A percentile compares a stretch with the other conserved stretches of the same genome.
Conservation (phyloP, 129 eudicot species). For the Escallonia rubra region DNA sequence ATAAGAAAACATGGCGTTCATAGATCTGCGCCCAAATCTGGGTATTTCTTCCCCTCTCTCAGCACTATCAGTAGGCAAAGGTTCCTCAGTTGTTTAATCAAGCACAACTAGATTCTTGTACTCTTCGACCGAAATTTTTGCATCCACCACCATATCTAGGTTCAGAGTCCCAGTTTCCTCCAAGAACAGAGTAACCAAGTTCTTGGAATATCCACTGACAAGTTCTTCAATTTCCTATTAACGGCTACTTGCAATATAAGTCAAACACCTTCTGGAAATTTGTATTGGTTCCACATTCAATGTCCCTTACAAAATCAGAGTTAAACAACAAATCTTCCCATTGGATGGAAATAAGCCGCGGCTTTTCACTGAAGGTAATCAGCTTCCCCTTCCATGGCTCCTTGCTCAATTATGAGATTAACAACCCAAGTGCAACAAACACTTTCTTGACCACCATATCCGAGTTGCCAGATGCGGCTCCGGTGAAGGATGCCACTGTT, state of each 20-base stretch:
- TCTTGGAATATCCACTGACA: constrained; percentile 31
- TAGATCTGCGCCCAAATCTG: no score
- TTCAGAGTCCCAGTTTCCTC: constrained; percentile 19
- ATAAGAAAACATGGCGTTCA: no score
- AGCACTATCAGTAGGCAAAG: no score
- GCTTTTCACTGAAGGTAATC: constrained; percentile 17
- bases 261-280: constrained; percentile 27
- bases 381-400: constrained; percentile 34
- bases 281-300: constrained; percentile 24
- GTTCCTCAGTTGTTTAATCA: no score
- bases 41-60: no score
- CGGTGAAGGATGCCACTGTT: no score
- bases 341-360: constrained; percentile 1
- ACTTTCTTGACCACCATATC: no score
- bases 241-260: constrained; percentile 26
- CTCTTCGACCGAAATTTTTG: constrained; percentile 22
- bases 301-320: constrained; percentile 2
- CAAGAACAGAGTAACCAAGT: constrained; percentile 23
- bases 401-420: constrained; percentile 22
- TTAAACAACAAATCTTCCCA: constrained; percentile 28
- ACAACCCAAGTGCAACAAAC: no score
- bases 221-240: constrained; percentile 9
- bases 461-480: no score
- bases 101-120: constrained; percentile 28
- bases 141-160: constrained; percentile 24